These are phyloP conservation scores for Coemansia sp. DNA, from an alignment of 192 early-diverging fungal genomes.

Conservation along the genomic window DNA sequence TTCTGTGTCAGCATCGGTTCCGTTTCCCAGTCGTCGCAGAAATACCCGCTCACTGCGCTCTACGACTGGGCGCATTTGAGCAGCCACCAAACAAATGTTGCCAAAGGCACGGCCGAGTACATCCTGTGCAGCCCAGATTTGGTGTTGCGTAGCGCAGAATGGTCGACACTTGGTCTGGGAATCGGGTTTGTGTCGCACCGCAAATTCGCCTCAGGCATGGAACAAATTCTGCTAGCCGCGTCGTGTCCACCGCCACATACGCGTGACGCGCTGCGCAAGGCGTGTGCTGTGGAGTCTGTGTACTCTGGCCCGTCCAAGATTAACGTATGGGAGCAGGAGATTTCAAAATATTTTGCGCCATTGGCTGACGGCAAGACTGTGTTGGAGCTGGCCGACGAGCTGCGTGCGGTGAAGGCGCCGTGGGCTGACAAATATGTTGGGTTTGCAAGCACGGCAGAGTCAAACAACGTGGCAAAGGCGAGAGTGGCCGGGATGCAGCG, in stretches of 20 bases:
- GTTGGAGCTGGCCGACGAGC: constrained; percentile 5
- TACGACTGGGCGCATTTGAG: constrained; percentile 35
- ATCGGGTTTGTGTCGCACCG: constrained; percentile 33
- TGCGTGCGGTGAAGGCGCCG: constrained; percentile 10
- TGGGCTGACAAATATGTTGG: constrained; percentile 29
- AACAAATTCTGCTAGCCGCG: constrained; percentile 38
- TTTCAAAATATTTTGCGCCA: constrained; percentile 30
- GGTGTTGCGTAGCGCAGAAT: constrained; percentile 35
- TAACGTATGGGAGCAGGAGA: constrained; percentile 34
- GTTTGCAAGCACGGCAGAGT: background rate
- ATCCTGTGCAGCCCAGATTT: constrained; percentile 23
- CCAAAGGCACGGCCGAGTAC: constrained; percentile 35
- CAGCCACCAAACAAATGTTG: background rate
- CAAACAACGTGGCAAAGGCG: constrained; percentile 9
- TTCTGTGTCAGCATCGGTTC: constrained; percentile 11
- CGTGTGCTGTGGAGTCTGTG: constrained; percentile 32
- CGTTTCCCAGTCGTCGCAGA: background rate
- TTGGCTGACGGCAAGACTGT: constrained; percentile 15
- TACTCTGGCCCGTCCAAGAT: constrained; percentile 45
- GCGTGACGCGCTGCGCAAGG: constrained; percentile 37
- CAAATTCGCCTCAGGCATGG: constrained; percentile 12
- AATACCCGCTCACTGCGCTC: constrained; percentile 20
- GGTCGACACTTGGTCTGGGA: constrained; percentile 24
- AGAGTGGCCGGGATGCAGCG: constrained; percentile 26
- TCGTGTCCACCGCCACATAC: constrained; percentile 50